Conservation (phyloP, 2,329 filamentous ascomycete genomes). For the Cladosporium sphaerospermum region DNA sequence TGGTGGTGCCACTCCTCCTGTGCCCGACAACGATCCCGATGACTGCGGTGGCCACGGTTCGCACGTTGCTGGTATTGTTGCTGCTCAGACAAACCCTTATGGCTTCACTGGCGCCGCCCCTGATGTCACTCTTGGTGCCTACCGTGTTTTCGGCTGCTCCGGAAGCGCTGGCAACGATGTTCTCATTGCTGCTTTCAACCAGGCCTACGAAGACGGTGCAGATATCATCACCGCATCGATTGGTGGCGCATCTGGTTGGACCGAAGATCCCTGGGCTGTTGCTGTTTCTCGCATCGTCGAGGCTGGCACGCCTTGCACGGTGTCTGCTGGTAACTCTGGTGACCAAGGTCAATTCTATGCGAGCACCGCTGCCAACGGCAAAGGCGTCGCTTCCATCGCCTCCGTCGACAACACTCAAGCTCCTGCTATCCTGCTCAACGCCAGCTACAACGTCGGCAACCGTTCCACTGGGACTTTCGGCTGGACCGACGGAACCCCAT, state of each 20-base stretch:
- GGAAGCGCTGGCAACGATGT: slow-evolving; percentile 50
- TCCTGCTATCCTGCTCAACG: slow-evolving; percentile 31
- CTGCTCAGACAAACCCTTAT: slow-evolving; percentile 48
- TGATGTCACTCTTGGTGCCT: slow-evolving; percentile 51
- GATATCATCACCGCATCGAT: slow-evolving; percentile 36
- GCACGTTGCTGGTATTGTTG: slow-evolving; percentile 58
- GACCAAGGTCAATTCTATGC: slow-evolving; percentile 44
- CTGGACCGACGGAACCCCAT: slow-evolving; percentile 31
- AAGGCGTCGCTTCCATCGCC: slow-evolving; percentile 40
- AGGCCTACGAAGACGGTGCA: slow-evolving; percentile 49
- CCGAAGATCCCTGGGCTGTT: slow-evolving; percentile 34
- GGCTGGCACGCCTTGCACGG: slow-evolving; percentile 44
- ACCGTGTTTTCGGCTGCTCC: slow-evolving; percentile 52
- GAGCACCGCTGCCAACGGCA: slow-evolving; percentile 37
- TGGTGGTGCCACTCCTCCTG: slow-evolving; percentile 31
- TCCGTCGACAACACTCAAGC: slow-evolving; percentile 36
- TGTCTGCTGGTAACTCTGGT: slow-evolving; percentile 50
- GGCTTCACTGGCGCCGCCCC: slow-evolving; percentile 55
- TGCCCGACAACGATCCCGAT: slow-evolving; percentile 48
- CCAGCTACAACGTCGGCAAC: slow-evolving; percentile 29
- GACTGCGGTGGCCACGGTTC: slow-evolving; percentile 55
- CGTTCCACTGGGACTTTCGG: slow-evolving; percentile 31
- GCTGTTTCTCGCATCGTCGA: slow-evolving; percentile 39
- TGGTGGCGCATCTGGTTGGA: slow-evolving; percentile 30
- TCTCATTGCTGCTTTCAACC: slow-evolving; percentile 54